Evolutionary conservation across 306 rosid species (phyloP), one percentile per base, ranked within the genome.

Genomic region (Gastrolobium villosum): DNA sequence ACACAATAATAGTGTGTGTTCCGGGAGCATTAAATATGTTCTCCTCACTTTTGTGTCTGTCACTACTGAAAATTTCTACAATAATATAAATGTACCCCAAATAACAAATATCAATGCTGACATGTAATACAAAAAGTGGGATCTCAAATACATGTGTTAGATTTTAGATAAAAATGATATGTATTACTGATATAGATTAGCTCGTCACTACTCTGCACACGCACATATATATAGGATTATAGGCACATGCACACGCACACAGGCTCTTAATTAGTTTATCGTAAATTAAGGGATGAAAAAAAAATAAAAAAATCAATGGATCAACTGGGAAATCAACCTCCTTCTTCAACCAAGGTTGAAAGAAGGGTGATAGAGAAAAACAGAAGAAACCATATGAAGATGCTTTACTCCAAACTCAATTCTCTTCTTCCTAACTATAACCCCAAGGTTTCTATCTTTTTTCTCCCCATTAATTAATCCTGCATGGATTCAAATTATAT

Each of bases 341-440:
- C 87, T 10, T 53, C 86, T 30, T 35, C 88, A 9, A 76, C 72
- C 66, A 94, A 91, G 72, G 74, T 94, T 2, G 97, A 94, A 60
- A 89, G 98, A 81, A 90, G 86, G 60, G 9, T 92, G 1, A 62
- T 89, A 0, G 98, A 94, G 85, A 94, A 94, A 77, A 92, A 92
- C 40, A 86, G 98, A 56, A 90, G 98, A 88, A 92, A 84, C 72
- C 91, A 90, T 4, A 92, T 92, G 98, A 94, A 94, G 82, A 39
- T 73, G 31, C 97, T 94, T 74, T 89, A 79, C 84, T 84, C 91
- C 78, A 68, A 87, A 54, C 97, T 94, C 86, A 59, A 82, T 32
- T 90, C 96, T 73, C 91, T 94, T 15, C 88, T 94, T 72, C 94
- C 98, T 7, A 65, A 53, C 70, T 75, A 76, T 5, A 82, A 74